Conservation (phyloP, 495 filamentous ascomycete genomes). For the Aspergillus cristatus region DNA sequence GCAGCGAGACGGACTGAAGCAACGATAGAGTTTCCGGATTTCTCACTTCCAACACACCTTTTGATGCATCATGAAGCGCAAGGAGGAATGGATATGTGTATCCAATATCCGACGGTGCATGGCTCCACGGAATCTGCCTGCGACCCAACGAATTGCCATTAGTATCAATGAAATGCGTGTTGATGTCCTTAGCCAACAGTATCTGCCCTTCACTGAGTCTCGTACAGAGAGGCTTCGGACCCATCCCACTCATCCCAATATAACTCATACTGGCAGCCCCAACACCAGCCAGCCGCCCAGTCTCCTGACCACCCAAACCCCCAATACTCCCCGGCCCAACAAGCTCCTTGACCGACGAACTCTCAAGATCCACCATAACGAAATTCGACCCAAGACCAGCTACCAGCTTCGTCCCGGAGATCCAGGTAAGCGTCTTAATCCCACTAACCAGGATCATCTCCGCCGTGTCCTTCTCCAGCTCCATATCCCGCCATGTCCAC, state of each 20-base stretch:
- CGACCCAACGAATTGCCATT: constrained; percentile 75
- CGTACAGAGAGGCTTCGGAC: constrained; percentile 81
- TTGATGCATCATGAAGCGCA: constrained; percentile 71
- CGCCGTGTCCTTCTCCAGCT: constrained; percentile 59
- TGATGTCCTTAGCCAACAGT: constrained; percentile 88
- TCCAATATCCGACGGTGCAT: constrained; percentile 80
- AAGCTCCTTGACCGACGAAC: constrained; percentile 59
- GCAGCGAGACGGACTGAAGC: constrained; percentile 73
- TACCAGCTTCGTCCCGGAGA: constrained; percentile 71
- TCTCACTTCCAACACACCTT: constrained; percentile 80
- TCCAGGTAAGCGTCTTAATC: constrained; percentile 82
- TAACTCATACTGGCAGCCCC: constrained; percentile 81
- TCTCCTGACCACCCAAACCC: constrained; percentile 53
- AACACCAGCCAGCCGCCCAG: constrained; percentile 56
- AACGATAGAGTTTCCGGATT: constrained; percentile 87
- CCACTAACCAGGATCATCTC: constrained; percentile 74
- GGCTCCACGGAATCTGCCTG: constrained; percentile 82
- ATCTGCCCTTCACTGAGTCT: constrained; percentile 74
- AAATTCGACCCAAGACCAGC: constrained; percentile 84
- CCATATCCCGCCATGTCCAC: constrained; percentile 95
- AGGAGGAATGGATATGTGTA: constrained; percentile 95
- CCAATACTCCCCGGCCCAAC: constrained; percentile 68
- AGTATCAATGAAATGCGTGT: constrained; percentile 81
- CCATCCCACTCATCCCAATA: constrained; percentile 84
- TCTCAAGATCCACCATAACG: constrained; percentile 79